Percentiles rank a stretch among this genome's conserved stretches.
Evolutionary conservation across 805 yeast species (phyloP).

Genomic region (Yarrowia phangngaensis): DNA sequence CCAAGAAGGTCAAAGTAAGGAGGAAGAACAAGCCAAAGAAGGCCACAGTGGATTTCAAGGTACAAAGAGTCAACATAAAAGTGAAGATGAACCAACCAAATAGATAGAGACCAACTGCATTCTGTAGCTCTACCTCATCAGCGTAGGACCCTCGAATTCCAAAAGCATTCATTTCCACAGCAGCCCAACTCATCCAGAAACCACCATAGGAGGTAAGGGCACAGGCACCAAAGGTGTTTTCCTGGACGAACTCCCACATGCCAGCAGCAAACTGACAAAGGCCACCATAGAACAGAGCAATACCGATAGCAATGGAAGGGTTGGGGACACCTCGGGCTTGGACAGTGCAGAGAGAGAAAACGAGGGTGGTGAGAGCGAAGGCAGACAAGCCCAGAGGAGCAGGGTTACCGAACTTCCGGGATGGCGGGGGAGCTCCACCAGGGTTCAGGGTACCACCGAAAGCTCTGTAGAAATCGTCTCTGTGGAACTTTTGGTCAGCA

Average conservation of each 20-base stretch:
- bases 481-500: conserved; percentile 45
- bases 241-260: conserved; percentile 62
- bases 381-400: conserved; percentile 60
- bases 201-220: conserved; percentile 48
- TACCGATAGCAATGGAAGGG: conserved; percentile 55
- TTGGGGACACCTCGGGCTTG: conserved; percentile 55
- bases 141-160: conserved; percentile 47
- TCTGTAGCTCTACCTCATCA: conserved; percentile 42
- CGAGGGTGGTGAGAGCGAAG: conserved; percentile 61
- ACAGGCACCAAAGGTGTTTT: conserved; percentile 63
- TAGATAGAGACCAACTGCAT: conserved; percentile 50
- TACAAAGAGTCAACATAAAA: conserved; percentile 45
- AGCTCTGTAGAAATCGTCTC: conserved; percentile 57
- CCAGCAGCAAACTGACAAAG: conserved; percentile 59
- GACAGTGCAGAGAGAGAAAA: conserved; percentile 50
- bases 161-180: conserved; percentile 50
- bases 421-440: conserved; percentile 46
- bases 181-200: conserved; percentile 63
- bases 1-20: conserved; percentile 46
- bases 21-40: conserved; percentile 49
- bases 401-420: conserved; percentile 57
- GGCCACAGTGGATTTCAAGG: conserved; percentile 52
- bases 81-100: conserved; percentile 55
- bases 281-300: conserved; percentile 66
- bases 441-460: conserved; percentile 57